phyloP scores from a whole-genome alignment of 441 rosid species.

The Viola pubescens region DNA sequence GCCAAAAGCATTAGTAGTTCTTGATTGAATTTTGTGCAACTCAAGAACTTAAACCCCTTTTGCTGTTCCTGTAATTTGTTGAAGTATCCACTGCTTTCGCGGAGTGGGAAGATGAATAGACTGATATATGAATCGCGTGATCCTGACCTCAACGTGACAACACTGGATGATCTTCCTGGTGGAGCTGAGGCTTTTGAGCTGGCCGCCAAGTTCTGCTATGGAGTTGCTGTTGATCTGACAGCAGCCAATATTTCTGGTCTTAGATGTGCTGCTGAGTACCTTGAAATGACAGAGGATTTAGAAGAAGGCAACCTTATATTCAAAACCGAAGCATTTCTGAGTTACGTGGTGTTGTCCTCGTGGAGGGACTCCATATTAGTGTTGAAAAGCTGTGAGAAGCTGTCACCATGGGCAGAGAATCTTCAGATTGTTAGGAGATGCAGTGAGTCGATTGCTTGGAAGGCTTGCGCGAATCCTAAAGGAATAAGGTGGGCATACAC shows the following conservation, averaged over 20 bases:
- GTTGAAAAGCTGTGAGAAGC: slow-evolving; percentile 76
- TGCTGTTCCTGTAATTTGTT: slow-evolving; percentile 12
- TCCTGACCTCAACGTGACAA: slow-evolving; percentile 44
- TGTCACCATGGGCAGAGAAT: slow-evolving; percentile 95
- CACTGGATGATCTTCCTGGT: slow-evolving; percentile 74
- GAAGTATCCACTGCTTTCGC: slow-evolving; percentile 82
- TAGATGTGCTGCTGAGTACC: slow-evolving; percentile 85
- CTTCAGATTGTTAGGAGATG: slow-evolving; percentile 89
- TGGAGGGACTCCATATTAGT: slow-evolving; percentile 93
- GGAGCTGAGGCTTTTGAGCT: slow-evolving; percentile 84
- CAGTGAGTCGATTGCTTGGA: slow-evolving; percentile 96
- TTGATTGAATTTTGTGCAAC: background rate
- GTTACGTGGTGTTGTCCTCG: slow-evolving; percentile 89
- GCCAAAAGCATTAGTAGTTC: background rate
- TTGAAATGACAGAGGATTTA: slow-evolving; percentile 98
- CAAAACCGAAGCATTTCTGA: slow-evolving; percentile 94
- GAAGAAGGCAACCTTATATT: slow-evolving; percentile 95
- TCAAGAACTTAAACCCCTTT: slow-evolving; percentile 6
- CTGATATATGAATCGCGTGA: slow-evolving; percentile 67
- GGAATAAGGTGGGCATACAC: slow-evolving; percentile 90
- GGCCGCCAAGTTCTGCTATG: slow-evolving; percentile 91
- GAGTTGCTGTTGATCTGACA: slow-evolving; percentile 83
- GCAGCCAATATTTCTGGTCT: slow-evolving; percentile 81
- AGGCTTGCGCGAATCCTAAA: slow-evolving; percentile 93
- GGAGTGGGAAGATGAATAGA: slow-evolving; percentile 89